Conservation (phyloP, 768 basidiomycete genomes). For the Mycena albidolilacea region DNA sequence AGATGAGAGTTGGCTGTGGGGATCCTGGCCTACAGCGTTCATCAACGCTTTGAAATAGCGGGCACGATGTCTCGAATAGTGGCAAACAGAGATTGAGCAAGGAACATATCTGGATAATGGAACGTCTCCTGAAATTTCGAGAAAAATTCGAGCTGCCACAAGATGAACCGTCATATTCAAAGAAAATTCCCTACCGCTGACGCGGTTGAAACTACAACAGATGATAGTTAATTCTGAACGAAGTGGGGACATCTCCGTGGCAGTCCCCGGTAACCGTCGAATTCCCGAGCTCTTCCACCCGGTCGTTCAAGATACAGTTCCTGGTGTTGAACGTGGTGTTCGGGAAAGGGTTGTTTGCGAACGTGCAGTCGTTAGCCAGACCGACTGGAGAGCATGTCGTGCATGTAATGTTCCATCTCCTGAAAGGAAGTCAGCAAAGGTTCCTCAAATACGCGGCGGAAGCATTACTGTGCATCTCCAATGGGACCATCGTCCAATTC, state of each 20-base stretch:
- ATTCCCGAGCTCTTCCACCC: background rate
- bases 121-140: no score
- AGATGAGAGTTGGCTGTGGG: no score
- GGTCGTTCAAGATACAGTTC: background rate
- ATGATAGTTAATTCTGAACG: background rate
- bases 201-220: background rate
- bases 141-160: no score
- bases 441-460: background rate
- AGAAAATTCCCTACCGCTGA: no score
- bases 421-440: background rate
- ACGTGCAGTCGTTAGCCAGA: background rate
- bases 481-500: background rate
- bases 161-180: no score
- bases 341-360: background rate
- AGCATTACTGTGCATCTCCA: background rate
- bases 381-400: background rate
- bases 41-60: no score
- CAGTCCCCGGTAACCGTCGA: background rate
- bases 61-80: no score
- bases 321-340: background rate
- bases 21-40: no score
- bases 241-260: background rate
- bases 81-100: no score
- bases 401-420: slow-evolving; percentile 14
- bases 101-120: no score